Percentiles rank a stretch among this genome's conserved stretches.
phyloP scores from a whole-genome alignment of 192 early-diverging fungal species.

The Cetraspora pellucida region DNA sequence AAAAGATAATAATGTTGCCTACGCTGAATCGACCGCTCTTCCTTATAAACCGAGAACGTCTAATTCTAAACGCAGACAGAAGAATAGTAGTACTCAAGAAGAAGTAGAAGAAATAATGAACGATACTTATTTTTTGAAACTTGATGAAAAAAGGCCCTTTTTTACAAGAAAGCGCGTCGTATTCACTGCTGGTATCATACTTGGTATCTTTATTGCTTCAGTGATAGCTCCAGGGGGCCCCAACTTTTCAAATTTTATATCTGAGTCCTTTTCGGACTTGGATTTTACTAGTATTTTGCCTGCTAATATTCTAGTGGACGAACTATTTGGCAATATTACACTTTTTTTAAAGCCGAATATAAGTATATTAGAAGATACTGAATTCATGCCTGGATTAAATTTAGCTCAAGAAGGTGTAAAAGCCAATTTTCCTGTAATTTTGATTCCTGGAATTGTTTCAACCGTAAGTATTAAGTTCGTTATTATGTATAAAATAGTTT shows the following conservation, averaged over 20 bases:
- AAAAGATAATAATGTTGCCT: no score
- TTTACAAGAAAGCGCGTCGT: conserved; percentile 46
- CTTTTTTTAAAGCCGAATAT: conserved; percentile 51
- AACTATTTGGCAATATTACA: conserved; percentile 70
- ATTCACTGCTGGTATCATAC: conserved; percentile 58
- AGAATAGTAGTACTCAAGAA: conserved; percentile 6
- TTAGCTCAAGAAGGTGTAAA: conserved; percentile 38
- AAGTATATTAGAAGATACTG: conserved; percentile 44
- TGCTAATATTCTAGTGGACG: conserved; percentile 66
- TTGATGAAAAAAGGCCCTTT: conserved; percentile 22
- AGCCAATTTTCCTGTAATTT: conserved; percentile 57
- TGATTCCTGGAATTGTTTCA: conserved; percentile 89
- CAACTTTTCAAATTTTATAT: conserved; percentile 41
- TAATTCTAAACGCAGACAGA: neutral
- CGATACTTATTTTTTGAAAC: conserved; percentile 32
- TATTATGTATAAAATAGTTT: neutral
- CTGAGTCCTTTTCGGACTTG: conserved; percentile 55
- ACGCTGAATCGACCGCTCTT: no score
- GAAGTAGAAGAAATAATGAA: conserved; percentile 8
- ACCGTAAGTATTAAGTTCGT: conserved; percentile 49
- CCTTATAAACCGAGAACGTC: no score
- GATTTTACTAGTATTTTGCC: conserved; percentile 68
- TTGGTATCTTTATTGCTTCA: conserved; percentile 64
- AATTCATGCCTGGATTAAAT: conserved; percentile 52
- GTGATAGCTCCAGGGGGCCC: conserved; percentile 53